Conservation (phyloP, 331 rosid genomes). For the Quercus lobata region DNA sequence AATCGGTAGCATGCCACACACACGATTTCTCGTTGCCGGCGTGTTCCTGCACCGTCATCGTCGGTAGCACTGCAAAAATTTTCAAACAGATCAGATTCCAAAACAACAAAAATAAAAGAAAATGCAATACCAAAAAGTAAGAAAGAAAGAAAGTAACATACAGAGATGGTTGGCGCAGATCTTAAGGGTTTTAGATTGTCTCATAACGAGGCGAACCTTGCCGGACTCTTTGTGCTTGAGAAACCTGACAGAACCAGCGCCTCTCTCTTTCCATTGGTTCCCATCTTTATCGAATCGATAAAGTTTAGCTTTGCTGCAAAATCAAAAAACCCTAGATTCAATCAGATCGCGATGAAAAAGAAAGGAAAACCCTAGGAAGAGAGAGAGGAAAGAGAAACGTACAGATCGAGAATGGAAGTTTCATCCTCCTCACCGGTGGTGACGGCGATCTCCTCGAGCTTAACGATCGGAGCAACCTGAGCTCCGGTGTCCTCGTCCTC, state of each 20-base stretch:
- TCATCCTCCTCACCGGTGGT: conserved; percentile 94
- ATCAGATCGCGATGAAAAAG: neutral
- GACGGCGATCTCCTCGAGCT: conserved; percentile 81
- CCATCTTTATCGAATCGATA: conserved; percentile 92
- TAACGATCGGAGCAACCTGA: conserved; percentile 91
- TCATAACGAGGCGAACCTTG: conserved; percentile 94
- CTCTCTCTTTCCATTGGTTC: conserved; percentile 96
- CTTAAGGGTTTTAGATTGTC: conserved; percentile 98
- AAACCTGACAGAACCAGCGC: conserved; percentile 87
- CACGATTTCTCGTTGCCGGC: conserved; percentile 93
- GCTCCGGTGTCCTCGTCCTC: conserved; percentile 99
- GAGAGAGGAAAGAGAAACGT: conserved; percentile 5
- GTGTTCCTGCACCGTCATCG: conserved; percentile 88
- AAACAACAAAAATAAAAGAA: neutral
- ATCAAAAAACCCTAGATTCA: neutral
- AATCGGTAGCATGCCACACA: conserved; percentile 96
- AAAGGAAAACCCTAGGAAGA: neutral
- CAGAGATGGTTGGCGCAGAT: conserved; percentile 98
- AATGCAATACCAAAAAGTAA: neutral
- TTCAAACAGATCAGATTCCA: neutral
- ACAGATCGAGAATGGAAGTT: conserved; percentile 81
- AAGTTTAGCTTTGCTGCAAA: conserved; percentile 73
- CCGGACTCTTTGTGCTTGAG: conserved; percentile 68
- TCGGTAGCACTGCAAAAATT: conserved; percentile 49
- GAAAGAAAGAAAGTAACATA: conserved; percentile 14